Evolutionary conservation across 805 yeast genomes (phyloP), one percentile per base, ranked within the genome.

Genomic region (Ogataea paraovalis): DNA sequence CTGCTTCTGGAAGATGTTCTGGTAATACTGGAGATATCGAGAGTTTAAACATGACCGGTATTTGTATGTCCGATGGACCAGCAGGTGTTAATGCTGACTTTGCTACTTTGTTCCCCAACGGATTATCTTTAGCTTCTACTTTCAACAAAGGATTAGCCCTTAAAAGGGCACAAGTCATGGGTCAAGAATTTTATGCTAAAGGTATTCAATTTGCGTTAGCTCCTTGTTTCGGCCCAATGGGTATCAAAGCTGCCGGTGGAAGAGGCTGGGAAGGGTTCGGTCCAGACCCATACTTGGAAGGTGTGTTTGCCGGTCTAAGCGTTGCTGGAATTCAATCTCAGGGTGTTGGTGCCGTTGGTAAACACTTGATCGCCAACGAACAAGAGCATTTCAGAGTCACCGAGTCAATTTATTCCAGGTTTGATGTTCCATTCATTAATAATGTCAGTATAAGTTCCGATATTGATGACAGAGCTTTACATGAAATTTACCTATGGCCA

Each of bases 261-360:
- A 68, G 85, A 53, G 78, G 76, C 61, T 80, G 85, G 83, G 85
- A 81, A 63, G 73, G 80, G 34, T 80, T 79, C 61, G 81, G 83
- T 8, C 66, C 80, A 4, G 86, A 81, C 58, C 84, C 86, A 2
- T 80, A 79, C 48, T 64, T 81, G 42, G 79, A 77, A 53, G 86
- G 86, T 20, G 66, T 73, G 23, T 73, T 72, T 8, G 82, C 80
- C 13, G 75, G 74, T 9, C 71, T 73, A 14, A 75, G 81, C 3
- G 71, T 80, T 16, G 70, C 69, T 43, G 86, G 85, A 2, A 66
- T 78, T 12, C 86, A 82, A 61, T n/a, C 38, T n/a, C 78, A 78
- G 60, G 82, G 82, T 7, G 80, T 82, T 18, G 65, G 79, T 42
- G 80, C 85, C 0, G 70, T 74, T 41, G 80, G 73, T n/a, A 73